Percentiles rank a stretch among this genome's conserved stretches.
phyloP scores from a whole-genome alignment of 805 yeast species.

The Ogataea saltuana region DNA sequence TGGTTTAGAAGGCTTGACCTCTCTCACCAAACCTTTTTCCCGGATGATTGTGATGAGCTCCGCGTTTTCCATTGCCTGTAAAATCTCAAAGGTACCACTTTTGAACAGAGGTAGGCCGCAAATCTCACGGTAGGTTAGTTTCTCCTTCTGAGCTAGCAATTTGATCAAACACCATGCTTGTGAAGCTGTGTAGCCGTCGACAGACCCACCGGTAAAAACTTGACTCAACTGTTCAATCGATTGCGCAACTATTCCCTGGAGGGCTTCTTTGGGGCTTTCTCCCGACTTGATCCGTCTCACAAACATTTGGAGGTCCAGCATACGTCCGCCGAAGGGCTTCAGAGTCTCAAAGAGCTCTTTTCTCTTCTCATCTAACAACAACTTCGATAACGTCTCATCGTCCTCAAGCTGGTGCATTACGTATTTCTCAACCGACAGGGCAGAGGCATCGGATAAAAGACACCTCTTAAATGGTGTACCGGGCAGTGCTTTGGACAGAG shows the following conservation, averaged over 20 bases:
- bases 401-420: constrained; percentile 55
- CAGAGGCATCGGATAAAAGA: constrained; percentile 78
- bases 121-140: constrained; percentile 51
- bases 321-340: constrained; percentile 88
- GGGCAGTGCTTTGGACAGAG: constrained; percentile 73
- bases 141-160: constrained; percentile 50
- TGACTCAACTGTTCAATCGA: constrained; percentile 88
- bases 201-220: constrained; percentile 52
- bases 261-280: constrained; percentile 75
- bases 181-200: constrained; percentile 60
- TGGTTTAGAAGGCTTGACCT: constrained; percentile 80
- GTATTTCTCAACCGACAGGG: constrained; percentile 65
- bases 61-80: constrained; percentile 73
- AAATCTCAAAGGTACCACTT: constrained; percentile 52
- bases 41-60: constrained; percentile 74
- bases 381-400: constrained; percentile 22
- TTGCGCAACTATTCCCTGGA: constrained; percentile 77
- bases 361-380: constrained; percentile 21
- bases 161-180: constrained; percentile 89
- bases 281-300: constrained; percentile 87
- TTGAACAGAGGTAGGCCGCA: constrained; percentile 61
- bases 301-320: constrained; percentile 90
- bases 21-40: constrained; percentile 70
- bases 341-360: constrained; percentile 54
- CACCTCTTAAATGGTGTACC: constrained; percentile 81